Conservation (phyloP, 352 stramenopile genomes). For the Nothophytophthora sp. region DNA sequence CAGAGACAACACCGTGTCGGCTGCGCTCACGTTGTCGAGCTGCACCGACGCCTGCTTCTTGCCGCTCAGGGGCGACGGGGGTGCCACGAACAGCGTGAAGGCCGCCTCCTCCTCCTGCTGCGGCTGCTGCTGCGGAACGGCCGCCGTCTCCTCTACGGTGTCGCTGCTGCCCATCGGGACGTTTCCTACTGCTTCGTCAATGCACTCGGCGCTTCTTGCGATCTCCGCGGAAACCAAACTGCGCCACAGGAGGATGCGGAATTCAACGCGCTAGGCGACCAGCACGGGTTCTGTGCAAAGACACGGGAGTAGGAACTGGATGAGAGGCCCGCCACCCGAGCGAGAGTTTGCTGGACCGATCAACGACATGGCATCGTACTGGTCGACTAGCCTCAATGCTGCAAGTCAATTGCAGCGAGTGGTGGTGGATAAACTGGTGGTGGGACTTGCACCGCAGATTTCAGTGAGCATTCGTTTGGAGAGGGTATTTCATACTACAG, state of each 20-base stretch:
- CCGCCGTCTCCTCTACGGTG: slow-evolving; percentile 22
- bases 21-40: slow-evolving; percentile 69
- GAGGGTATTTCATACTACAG: no score
- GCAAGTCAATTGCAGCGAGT: slow-evolving; percentile 4
- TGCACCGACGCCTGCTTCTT: slow-evolving; percentile 50
- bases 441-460: neutral
- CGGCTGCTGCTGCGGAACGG: slow-evolving; percentile 19
- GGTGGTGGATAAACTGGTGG: slow-evolving; percentile 12
- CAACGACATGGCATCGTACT: slow-evolving; percentile 1
- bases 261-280: no score
- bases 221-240: slow-evolving; percentile 23
- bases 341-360: no score
- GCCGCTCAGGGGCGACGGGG: slow-evolving; percentile 26
- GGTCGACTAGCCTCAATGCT: neutral
- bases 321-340: no score
- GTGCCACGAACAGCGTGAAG: slow-evolving; percentile 61
- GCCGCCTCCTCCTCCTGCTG: slow-evolving; percentile 43
- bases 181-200: slow-evolving; percentile 3
- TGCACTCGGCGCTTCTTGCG: slow-evolving; percentile 9
- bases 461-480: neutral
- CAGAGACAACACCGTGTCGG: slow-evolving; percentile 81
- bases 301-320: no score
- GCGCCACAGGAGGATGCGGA: no score
- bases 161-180: slow-evolving; percentile 37
- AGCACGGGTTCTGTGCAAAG: no score